These are phyloP conservation scores for Alternaria sp. DNA, from an alignment of 2,329 filamentous ascomycete species.

Conservation along the genomic window DNA sequence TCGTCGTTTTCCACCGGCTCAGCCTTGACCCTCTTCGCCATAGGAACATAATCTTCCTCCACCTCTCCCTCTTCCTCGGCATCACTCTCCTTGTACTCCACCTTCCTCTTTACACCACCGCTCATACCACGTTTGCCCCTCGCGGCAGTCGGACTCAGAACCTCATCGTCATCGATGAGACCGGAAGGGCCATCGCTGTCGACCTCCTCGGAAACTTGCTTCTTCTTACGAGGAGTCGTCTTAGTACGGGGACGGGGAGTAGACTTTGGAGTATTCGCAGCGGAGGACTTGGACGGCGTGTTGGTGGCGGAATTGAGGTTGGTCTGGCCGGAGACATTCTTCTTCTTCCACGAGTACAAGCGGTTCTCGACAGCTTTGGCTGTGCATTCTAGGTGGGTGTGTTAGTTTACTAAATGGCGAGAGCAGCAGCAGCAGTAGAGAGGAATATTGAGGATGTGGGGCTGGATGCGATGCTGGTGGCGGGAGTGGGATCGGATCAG, in stretches of 20 bases:
- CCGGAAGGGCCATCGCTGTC: background rate
- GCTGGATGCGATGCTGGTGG: too few relatives aligned
- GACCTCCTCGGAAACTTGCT: fast-evolving
- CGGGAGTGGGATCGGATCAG: too few relatives aligned
- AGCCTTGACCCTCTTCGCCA: background rate
- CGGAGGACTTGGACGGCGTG: background rate
- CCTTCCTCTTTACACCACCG: too few relatives aligned
- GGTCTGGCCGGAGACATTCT: too few relatives aligned
- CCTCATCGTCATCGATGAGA: background rate
- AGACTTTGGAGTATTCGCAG: background rate
- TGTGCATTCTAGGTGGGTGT: too few relatives aligned
- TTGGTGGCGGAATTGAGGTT: background rate
- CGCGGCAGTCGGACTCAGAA: background rate
- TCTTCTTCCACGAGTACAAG: too few relatives aligned
- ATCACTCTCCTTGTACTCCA: too few relatives aligned
- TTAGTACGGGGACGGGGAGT: constrained; percentile 2
- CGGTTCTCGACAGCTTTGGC: too few relatives aligned
- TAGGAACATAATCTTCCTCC: background rate
- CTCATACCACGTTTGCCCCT: constrained; percentile 5
- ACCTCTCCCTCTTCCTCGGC: fast-evolving
- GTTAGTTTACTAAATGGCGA: too few relatives aligned
- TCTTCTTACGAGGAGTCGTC: background rate
- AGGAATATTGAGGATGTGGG: fast-evolving
- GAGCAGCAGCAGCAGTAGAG: too few relatives aligned
- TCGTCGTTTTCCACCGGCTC: background rate